A percentile compares a stretch with the other conserved stretches of the same genome.
phyloP scores from a whole-genome alignment of 495 filamentous ascomycete species.

The Trichoderma gamsii region DNA sequence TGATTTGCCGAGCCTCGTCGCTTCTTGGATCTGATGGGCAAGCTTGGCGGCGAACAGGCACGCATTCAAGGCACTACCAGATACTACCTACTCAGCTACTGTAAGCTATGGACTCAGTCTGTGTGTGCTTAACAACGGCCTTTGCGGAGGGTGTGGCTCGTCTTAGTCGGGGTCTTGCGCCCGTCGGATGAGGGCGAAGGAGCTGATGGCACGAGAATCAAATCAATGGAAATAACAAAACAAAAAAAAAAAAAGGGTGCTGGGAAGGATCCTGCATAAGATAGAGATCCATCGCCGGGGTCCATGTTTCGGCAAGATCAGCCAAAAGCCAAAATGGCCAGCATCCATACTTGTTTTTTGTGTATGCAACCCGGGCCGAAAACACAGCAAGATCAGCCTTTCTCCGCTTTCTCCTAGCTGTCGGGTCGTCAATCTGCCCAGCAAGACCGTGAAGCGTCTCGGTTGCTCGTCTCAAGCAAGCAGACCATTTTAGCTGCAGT shows the following conservation, averaged over 20 bases:
- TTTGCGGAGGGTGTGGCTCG: background rate
- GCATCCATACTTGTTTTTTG: too few species aligned
- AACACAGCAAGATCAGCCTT: slow-evolving; percentile 5
- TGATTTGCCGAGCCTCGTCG: background rate
- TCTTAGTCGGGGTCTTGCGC: background rate
- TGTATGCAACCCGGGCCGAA: background rate
- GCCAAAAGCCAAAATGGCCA: too few species aligned
- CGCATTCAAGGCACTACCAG: background rate
- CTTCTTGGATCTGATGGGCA: background rate
- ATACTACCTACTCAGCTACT: background rate
- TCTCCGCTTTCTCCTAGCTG: background rate
- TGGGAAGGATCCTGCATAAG: too few species aligned
- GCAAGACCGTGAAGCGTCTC: background rate
- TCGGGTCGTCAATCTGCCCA: background rate
- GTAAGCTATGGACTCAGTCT: background rate
- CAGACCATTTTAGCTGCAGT: slow-evolving; percentile 12
- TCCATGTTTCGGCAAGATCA: too few species aligned
- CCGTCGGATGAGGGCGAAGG: background rate
- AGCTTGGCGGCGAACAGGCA: background rate
- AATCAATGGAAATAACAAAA: background rate
- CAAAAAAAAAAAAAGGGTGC: background rate
- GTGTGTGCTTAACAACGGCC: background rate
- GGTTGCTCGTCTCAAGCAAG: background rate
- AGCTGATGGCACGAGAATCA: background rate
- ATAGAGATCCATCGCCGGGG: too few species aligned